A percentile compares a stretch with the other conserved stretches of the same genome.
Evolutionary conservation across 139 green algal genomes (phyloP).

Genomic region (Micromonas pusilla): DNA sequence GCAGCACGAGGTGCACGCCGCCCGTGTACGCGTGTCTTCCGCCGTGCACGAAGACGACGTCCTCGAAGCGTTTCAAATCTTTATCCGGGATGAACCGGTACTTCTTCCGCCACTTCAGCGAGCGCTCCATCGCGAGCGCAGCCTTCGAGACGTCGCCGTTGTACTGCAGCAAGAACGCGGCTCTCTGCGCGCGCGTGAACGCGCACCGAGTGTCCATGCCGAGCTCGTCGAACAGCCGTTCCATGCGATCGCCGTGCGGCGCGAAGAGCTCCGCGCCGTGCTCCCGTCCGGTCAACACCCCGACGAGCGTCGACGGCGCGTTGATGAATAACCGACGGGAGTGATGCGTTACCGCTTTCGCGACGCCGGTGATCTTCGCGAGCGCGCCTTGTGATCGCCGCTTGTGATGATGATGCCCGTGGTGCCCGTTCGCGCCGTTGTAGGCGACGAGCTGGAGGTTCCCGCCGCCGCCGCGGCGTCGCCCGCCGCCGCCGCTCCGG

Average conservation of each 20-base stretch:
- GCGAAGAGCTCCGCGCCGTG: neutral
- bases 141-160: neutral
- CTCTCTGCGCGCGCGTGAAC: conserved; percentile 4
- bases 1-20: neutral
- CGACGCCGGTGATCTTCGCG: neutral
- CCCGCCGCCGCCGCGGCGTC: neutral
- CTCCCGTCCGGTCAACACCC: neutral
- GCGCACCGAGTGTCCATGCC: neutral
- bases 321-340: neutral
- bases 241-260: neutral
- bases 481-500: neutral
- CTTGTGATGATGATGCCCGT: neutral
- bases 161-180: conserved; percentile 8
- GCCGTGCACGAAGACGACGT: conserved; percentile 8
- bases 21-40: neutral
- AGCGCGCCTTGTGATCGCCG: neutral
- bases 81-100: conserved; percentile 10
- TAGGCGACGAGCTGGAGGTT: neutral
- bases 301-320: neutral
- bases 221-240: neutral
- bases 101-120: neutral
- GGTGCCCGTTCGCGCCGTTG: neutral
- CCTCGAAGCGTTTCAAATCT: conserved; percentile 6
- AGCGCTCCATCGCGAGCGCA: conserved; percentile 10
- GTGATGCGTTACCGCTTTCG: neutral